Base-by-base conservation (phyloP, 2,329 filamentous ascomycete species). In the Tolypocladium album region DNA sequence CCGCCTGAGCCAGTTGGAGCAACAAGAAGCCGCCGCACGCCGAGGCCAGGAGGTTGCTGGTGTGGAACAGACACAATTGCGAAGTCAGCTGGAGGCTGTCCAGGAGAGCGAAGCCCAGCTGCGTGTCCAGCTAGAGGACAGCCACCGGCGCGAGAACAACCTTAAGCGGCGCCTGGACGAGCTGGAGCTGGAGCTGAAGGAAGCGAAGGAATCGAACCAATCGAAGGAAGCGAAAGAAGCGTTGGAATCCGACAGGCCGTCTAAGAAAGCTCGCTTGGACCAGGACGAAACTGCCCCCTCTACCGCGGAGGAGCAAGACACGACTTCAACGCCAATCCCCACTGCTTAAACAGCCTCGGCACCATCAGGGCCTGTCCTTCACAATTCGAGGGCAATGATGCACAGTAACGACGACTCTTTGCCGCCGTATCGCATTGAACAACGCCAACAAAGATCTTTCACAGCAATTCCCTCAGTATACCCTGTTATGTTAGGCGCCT, bases 161-260 rank as follows among this genome's bases (percentile, higher is more conserved):
- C 80, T 96, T 43, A 95, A 95, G 75, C 83, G 88, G 57, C 85
- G 89, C 57, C 78, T 96, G n/a, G 88, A 90, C 60, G 90, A 95
- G 65, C 77, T 92, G 52, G 89, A 93, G 69, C 79, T 82, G 43
- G 82, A 84, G 70, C 70, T 81, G 1, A 78, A 76, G 58, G 74
- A 67, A 8, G 64, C 63, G 0, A 78, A 76, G 58, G 74, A 67
- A 8, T 63, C 63, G 0, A 64, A 66, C 27, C 27, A 31, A 31
- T 31, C 63, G 0, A 78, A 76, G 58, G 74, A 67, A 8, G 64
- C 63, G 0, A 64, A 66, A 52, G 67, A 62, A 2, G 60, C 62
- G 9, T 34, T 61, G 3, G 64, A 61, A 20, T 20, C 60, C 27
- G 63, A 66, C 17, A 62, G 61, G 40, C 59, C 58, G 15, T 61